phyloP scores from a whole-genome alignment of 352 stramenopile species.

The Phytophthora constricta region DNA sequence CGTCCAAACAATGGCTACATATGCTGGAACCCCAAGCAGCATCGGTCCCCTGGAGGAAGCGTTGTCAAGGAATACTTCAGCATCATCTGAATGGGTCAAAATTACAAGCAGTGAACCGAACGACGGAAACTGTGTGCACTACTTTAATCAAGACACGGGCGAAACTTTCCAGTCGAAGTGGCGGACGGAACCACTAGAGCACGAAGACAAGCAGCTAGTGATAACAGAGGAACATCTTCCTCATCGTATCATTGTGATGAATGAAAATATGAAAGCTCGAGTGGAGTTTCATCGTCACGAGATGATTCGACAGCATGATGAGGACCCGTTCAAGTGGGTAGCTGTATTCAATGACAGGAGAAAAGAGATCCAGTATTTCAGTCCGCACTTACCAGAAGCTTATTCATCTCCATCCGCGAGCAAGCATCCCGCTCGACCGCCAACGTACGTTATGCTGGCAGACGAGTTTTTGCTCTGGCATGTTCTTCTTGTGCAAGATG shows the following conservation, averaged over 20 bases:
- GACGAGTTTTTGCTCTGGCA: conserved; percentile 68
- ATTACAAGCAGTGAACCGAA: conserved; percentile 21
- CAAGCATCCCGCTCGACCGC: conserved; percentile 30
- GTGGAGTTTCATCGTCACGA: conserved; percentile 16
- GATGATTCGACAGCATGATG: conserved; percentile 22
- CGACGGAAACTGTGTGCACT: conserved; percentile 26
- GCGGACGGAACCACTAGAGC: conserved; percentile 59
- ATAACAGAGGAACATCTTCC: conserved; percentile 29
- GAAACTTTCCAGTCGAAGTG: conserved; percentile 30
- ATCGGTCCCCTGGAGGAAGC: conserved; percentile 36
- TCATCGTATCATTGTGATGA: conserved; percentile 58
- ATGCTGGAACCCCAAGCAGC: conserved; percentile 9
- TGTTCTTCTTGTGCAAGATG: conserved; percentile 73
- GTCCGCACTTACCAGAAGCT: conserved; percentile 23
- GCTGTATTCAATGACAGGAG: conserved; percentile 64
- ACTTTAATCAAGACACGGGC: conserved; percentile 76
- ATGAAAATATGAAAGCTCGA: conserved; percentile 32
- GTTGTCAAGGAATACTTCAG: conserved; percentile 41
- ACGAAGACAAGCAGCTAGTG: conserved; percentile 46
- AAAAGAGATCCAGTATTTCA: conserved; percentile 69
- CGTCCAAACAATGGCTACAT: conserved; percentile 17
- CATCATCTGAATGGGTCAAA: conserved; percentile 68
- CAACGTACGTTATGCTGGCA: conserved; percentile 60
- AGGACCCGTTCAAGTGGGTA: conserved; percentile 57
- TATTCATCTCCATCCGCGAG: conserved; percentile 16